phyloP scores from a whole-genome alignment of 1,284 basidiomycete species.

The Cryptococcus depauperatus region DNA sequence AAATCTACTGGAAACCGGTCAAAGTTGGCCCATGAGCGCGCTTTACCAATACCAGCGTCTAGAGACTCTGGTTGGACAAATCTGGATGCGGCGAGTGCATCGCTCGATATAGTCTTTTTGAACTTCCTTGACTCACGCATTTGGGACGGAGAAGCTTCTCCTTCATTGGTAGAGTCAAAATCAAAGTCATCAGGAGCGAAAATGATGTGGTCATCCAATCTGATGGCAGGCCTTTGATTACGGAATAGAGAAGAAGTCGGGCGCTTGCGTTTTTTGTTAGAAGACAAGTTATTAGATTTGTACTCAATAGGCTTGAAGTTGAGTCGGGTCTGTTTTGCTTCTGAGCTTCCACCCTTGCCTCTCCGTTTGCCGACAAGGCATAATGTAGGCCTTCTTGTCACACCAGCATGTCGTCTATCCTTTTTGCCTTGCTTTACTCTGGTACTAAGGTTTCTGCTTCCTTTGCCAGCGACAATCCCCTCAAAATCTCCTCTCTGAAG shows the following conservation, averaged over 20 bases:
- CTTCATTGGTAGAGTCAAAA: slow-evolving; percentile 23
- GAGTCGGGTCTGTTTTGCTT: slow-evolving; percentile 23
- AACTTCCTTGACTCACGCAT: slow-evolving; percentile 6
- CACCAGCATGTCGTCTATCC: not conserved
- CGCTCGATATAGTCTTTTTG: slow-evolving; percentile 5
- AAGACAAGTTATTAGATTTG: slow-evolving; percentile 3
- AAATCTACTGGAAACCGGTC: slow-evolving; percentile 42
- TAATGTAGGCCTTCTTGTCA: slow-evolving; percentile 18
- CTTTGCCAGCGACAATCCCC: slow-evolving; percentile 24
- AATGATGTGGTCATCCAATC: slow-evolving; percentile 35
- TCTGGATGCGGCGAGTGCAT: not conserved
- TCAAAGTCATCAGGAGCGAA: slow-evolving; percentile 37
- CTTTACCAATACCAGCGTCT: slow-evolving; percentile 35
- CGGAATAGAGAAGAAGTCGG: not conserved
- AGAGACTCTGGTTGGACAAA: slow-evolving; percentile 3
- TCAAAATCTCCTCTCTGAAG: slow-evolving; percentile 40
- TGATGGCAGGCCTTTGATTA: slow-evolving; percentile 29
- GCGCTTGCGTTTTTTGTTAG: slow-evolving; percentile 13
- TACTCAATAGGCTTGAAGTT: slow-evolving; percentile 26
- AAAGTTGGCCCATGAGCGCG: slow-evolving; percentile 43
- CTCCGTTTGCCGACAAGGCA: slow-evolving; percentile 8
- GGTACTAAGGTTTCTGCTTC: not conserved
- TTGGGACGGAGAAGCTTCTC: not conserved
- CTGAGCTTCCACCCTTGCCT: not conserved
- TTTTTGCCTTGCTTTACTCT: not conserved